phyloP scores from a whole-genome alignment of 2,329 filamentous ascomycete genomes.

The Cordyceps farinosa region DNA sequence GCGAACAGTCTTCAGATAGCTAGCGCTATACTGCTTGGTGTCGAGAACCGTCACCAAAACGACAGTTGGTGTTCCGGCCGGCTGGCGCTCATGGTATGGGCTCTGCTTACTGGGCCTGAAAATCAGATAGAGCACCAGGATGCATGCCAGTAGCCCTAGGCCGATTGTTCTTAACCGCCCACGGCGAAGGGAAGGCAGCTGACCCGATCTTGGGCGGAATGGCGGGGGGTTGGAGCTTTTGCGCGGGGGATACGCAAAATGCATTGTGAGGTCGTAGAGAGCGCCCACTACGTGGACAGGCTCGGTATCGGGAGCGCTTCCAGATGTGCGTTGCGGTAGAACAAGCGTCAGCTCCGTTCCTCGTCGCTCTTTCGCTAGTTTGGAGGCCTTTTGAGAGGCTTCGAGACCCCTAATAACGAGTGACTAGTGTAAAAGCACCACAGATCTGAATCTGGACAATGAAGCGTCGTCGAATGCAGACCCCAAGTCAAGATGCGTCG shows the following conservation, averaged over 20 bases:
- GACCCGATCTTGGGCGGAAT: conserved; percentile 60
- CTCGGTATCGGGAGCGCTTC: neutral
- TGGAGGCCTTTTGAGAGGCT: neutral
- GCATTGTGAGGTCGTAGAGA: conserved; percentile 52
- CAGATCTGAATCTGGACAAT: neutral
- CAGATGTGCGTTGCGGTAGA: neutral
- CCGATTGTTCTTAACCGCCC: conserved; percentile 59
- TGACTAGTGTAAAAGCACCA: neutral
- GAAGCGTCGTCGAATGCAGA: neutral
- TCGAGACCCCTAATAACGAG: conserved; percentile 1
- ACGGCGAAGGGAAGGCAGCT: conserved; percentile 52
- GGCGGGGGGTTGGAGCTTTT: conserved; percentile 75
- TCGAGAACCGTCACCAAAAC: conserved; percentile 88
- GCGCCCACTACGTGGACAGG: neutral
- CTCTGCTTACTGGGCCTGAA: conserved; percentile 33
- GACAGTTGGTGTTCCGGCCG: conserved; percentile 55
- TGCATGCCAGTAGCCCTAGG: conserved; percentile 49
- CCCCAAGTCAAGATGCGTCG: neutral
- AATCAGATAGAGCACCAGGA: conserved; percentile 61
- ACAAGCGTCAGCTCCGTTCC: neutral
- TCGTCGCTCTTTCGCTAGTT: neutral
- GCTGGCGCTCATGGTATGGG: conserved; percentile 36
- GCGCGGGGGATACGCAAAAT: conserved; percentile 84
- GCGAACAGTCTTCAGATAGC: conserved; percentile 69
- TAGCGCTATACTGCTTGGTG: conserved; percentile 55